A percentile compares a stretch with the other conserved stretches of the same genome.
These are phyloP conservation scores for Xylariaceae sp. DNA, from an alignment of 2,329 filamentous ascomycete species.

Conservation along the genomic window DNA sequence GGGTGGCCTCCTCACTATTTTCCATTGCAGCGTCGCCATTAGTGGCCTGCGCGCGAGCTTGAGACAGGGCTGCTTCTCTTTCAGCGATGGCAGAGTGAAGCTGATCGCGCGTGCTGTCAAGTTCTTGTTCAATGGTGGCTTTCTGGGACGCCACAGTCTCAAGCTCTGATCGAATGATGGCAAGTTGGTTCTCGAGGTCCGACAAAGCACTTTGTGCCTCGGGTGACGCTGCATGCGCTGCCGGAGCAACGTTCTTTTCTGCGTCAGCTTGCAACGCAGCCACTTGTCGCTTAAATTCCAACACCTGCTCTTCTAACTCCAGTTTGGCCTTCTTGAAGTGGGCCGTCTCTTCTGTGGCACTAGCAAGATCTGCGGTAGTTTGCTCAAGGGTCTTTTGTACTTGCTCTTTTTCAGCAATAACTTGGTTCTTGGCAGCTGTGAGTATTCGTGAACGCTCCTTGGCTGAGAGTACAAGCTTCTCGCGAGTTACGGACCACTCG, in stretches of 20 bases:
- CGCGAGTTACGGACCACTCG: conserved; percentile 48
- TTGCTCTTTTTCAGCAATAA: conserved; percentile 46
- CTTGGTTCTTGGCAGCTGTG: conserved; percentile 38
- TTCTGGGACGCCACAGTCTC: conserved; percentile 63
- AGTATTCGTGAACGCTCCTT: conserved; percentile 55
- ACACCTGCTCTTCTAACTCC: conserved; percentile 39
- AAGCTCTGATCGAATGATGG: conserved; percentile 54
- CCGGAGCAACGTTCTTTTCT: conserved; percentile 36
- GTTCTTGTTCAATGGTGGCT: conserved; percentile 59
- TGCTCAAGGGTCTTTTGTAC: conserved; percentile 47
- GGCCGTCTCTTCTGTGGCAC: conserved; percentile 49
- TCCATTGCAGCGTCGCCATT: conserved; percentile 31
- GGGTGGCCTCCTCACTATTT: conserved; percentile 24
- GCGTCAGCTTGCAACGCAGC: conserved; percentile 27
- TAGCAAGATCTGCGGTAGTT: conserved; percentile 36
- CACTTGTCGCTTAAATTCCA: conserved; percentile 38
- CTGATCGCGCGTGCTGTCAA: conserved; percentile 51
- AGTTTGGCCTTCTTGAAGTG: conserved; percentile 38
- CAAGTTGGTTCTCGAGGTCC: conserved; percentile 46
- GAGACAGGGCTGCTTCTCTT: conserved; percentile 55
- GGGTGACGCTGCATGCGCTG: conserved; percentile 34
- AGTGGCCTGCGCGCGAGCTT: conserved; percentile 28
- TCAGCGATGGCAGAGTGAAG: conserved; percentile 58
- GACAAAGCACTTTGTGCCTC: conserved; percentile 41
- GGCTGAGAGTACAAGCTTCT: conserved; percentile 55